Base-by-base conservation (phyloP, 83 land plant species). In the Thuja plicata region DNA sequence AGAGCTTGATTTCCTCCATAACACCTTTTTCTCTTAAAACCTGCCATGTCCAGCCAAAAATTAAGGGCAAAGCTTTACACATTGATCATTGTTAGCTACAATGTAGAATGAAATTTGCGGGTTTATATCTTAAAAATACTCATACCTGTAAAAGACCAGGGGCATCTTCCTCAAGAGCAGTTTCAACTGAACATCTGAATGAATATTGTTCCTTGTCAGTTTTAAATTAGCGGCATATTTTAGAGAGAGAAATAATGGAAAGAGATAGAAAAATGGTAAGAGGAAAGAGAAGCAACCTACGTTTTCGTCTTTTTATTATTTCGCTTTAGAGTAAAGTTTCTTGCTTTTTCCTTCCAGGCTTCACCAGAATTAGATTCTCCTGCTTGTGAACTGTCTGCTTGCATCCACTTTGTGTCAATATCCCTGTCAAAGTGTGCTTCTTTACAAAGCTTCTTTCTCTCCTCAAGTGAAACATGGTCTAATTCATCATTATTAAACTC, bases 81-180 rank as follows among this genome's bases (percentile, higher is more conserved):
- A 40, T 71, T 12, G 32, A 21, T 21, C 43, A 62, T 38, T 60
- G n/a, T 27, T 73, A 87, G 30, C 41, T 87, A 17, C 45, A 15
- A 52, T 35, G 57, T 54, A 54, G 19, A 62, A 32, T 0, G 12
- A 87, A 85, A 54, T 52, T 34, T 38, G 30, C 30, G 3, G 38
- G 71, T 73, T 30, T 7, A 77, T 46, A 66, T 24, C 76, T 46
- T 38, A 45, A 12, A 12, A 46, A 83, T n/a, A 55, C 5, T 9
- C 55, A 78, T 81, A 87, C 91, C 91, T 90, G 86, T 52, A 87
- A 77, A 52, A 90, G 91, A 27, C 91, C 91, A 46, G 91, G 91
- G 35, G 91, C 91, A 87, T 90, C 91, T 90, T 90, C 91, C 74
- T 90, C 86, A 6, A 90, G 85, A 45, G 91, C 91, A 86, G 89